Percentiles rank a stretch among this genome's conserved stretches.
Evolutionary conservation across 768 basidiomycete genomes (phyloP).

Genomic region (Tylopilus plumbeoviolaceoides): DNA sequence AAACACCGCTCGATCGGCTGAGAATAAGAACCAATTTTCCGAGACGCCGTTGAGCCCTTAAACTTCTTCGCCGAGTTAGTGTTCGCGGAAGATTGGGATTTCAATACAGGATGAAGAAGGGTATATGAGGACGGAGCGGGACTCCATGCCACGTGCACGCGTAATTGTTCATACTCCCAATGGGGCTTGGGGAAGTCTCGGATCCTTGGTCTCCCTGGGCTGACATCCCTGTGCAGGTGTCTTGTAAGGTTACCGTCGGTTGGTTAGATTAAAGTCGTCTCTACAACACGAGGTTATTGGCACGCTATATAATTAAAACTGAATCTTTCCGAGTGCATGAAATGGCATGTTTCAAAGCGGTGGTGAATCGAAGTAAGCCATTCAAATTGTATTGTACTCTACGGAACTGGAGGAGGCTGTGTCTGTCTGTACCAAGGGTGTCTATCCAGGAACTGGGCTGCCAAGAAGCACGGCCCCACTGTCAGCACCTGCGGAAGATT

Average conservation of each 20-base stretch:
- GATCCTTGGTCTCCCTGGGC: neutral
- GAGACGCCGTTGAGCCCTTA: neutral
- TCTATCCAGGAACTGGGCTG: neutral
- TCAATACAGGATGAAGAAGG: neutral
- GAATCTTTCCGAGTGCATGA: too few species aligned
- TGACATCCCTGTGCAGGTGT: neutral
- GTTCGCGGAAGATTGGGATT: too few species aligned
- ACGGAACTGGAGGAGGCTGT: neutral
- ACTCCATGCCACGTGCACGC: neutral
- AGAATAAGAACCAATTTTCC: neutral
- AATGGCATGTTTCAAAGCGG: too few species aligned
- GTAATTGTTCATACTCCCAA: neutral
- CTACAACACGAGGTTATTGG: neutral
- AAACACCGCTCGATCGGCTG: too few species aligned
- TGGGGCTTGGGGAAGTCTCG: neutral
- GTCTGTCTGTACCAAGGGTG: neutral
- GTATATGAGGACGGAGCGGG: neutral
- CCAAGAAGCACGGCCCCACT: neutral
- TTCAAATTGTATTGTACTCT: neutral
- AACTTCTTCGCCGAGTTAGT: too few species aligned
- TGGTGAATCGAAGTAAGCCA: too few species aligned
- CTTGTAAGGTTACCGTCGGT: neutral
- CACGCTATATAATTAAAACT: too few species aligned
- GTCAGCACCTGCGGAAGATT: slow-evolving; percentile 49
- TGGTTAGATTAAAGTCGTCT: neutral